A percentile compares a stretch with the other conserved stretches of the same genome.
phyloP scores from a whole-genome alignment of 768 basidiomycete genomes.

The Mrakia blollopis region DNA sequence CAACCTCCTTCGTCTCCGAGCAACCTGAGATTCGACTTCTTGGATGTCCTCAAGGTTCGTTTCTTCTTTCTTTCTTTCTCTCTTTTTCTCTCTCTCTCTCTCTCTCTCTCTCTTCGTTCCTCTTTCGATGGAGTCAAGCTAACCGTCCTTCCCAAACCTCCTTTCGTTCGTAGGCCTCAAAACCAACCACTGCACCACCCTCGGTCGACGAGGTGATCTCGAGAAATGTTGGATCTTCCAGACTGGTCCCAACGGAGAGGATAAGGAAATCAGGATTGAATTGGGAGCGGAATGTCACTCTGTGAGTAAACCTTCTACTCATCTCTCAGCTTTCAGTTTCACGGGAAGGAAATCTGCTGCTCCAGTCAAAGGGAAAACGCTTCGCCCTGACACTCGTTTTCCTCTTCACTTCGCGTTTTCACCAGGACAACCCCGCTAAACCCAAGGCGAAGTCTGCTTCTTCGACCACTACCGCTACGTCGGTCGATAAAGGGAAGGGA shows the following conservation, averaged over 20 bases:
- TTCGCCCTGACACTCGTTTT: neutral
- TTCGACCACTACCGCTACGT: neutral
- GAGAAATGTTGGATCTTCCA: constrained; percentile 14
- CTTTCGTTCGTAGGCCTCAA: neutral
- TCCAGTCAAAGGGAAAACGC: too few relatives aligned
- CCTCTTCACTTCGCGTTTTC: neutral
- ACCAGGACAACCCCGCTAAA: constrained; percentile 14
- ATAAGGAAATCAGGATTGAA: constrained; percentile 3
- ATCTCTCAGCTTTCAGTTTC: neutral
- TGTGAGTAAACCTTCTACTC: neutral
- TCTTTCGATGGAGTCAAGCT: too few relatives aligned
- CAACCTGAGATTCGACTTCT: neutral
- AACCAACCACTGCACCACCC: constrained; percentile 1
- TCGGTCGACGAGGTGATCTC: constrained; percentile 15
- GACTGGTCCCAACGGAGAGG: neutral
- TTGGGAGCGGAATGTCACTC: constrained; percentile 10
- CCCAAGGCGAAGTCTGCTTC: neutral
- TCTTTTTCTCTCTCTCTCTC: neutral
- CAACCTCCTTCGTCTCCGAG: neutral
- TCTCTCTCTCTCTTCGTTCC: neutral
- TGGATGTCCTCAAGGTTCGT: constrained; percentile 8
- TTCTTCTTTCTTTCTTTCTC: neutral
- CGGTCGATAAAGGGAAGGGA: neutral
- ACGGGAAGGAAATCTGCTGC: too few relatives aligned
- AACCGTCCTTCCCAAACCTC: neutral